These are phyloP conservation scores for Rhodomyrtus psidioides DNA, from an alignment of 441 rosid genomes.

Conservation along the genomic window DNA sequence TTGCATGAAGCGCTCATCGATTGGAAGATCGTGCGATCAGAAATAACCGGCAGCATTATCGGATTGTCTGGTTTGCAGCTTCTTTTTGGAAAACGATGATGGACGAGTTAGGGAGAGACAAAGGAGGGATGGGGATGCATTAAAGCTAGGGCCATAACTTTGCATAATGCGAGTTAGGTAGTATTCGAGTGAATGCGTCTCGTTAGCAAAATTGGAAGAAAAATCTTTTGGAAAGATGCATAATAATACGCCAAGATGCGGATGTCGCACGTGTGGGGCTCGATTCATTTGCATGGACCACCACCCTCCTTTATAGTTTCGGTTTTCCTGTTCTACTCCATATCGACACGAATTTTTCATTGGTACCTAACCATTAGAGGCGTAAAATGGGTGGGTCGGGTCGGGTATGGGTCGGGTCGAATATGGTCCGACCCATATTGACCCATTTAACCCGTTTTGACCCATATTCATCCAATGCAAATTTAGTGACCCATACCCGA, in stretches of 20 bases:
- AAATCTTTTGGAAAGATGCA: neutral
- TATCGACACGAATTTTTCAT: neutral
- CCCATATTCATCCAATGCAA: too few relatives aligned
- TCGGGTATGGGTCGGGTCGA: too few relatives aligned
- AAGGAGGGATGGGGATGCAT: constrained; percentile 8
- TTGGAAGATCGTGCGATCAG: too few relatives aligned
- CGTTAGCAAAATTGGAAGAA: neutral
- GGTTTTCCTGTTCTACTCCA: neutral
- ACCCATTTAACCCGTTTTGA: too few relatives aligned
- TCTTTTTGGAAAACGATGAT: neutral
- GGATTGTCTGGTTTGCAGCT: too few relatives aligned
- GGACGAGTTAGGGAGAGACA: neutral
- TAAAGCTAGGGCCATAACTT: constrained; percentile 30
- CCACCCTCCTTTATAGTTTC: neutral
- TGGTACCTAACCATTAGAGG: neutral
- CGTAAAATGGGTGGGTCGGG: too few relatives aligned
- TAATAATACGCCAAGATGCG: neutral
- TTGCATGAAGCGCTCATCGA: too few relatives aligned
- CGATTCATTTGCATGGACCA: neutral
- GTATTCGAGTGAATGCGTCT: constrained; percentile 8
- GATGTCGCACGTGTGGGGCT: constrained; percentile 10
- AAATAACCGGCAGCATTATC: too few relatives aligned
- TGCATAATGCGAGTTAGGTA: constrained; percentile 16
- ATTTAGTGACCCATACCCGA: too few relatives aligned
- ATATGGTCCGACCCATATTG: too few relatives aligned